These are phyloP conservation scores for Colletotrichum sp. DNA, from an alignment of 2,329 filamentous ascomycete genomes.

Conservation along the genomic window DNA sequence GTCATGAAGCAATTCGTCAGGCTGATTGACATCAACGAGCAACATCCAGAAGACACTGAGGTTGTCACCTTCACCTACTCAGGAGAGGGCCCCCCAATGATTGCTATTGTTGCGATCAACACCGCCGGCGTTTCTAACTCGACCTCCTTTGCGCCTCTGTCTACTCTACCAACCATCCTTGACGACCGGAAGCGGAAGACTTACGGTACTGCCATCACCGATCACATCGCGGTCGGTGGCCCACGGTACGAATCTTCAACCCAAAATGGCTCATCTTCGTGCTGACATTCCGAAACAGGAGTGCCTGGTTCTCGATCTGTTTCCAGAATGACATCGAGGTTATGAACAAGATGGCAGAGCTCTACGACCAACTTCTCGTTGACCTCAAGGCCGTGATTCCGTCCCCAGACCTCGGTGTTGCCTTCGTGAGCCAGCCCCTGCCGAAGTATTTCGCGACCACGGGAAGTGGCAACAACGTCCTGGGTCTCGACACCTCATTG, in stretches of 20 bases:
- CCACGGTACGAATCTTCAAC: no score
- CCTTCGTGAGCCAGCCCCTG: neutral
- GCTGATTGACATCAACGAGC: neutral
- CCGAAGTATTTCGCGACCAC: neutral
- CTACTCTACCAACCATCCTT: no score
- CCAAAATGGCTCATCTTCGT: no score
- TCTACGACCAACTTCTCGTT: neutral
- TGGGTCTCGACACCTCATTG: neutral
- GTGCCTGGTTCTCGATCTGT: no score
- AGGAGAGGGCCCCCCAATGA: neutral
- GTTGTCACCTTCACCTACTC: neutral
- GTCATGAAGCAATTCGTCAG: neutral
- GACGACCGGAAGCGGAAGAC: no score
- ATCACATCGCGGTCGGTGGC: no score
- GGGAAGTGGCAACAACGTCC: neutral
- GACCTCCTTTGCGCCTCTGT: neutral
- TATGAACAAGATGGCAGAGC: neutral
- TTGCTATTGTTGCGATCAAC: neutral
- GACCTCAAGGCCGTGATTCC: neutral
- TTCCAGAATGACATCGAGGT: neutral
- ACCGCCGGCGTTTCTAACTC: neutral
- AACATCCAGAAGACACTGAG: neutral
- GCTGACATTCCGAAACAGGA: no score
- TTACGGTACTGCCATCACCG: no score
- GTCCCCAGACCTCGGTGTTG: neutral